These are phyloP conservation scores for Mycena citricolor DNA, from an alignment of 1,284 basidiomycete species.

Conservation along the genomic window DNA sequence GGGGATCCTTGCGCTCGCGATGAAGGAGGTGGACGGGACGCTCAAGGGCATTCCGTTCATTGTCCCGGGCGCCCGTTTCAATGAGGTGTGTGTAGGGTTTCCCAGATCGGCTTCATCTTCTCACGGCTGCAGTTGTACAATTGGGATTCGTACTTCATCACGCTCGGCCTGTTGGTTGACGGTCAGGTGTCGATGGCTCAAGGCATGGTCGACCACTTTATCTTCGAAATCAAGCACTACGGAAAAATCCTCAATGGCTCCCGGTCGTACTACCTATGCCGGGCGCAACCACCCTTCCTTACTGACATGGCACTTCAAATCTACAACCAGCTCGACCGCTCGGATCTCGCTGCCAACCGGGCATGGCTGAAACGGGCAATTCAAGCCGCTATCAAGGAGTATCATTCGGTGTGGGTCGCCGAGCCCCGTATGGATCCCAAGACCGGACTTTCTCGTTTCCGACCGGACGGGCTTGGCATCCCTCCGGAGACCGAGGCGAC, in stretches of 20 bases:
- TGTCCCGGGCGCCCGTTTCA: conserved; percentile 96
- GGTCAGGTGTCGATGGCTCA: conserved; percentile 92
- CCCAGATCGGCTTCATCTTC: conserved; percentile 7
- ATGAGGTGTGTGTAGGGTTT: conserved; percentile 71
- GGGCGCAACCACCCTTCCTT: conserved; percentile 96
- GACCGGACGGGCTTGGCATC: conserved; percentile 93
- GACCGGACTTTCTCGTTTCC: conserved; percentile 91
- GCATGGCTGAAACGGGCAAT: conserved; percentile 94
- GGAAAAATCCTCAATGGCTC: conserved; percentile 85
- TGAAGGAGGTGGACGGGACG: conserved; percentile 86
- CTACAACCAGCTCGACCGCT: conserved; percentile 91
- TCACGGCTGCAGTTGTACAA: conserved; percentile 66
- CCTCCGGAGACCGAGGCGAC: conserved; percentile 98
- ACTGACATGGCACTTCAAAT: conserved; percentile 99
- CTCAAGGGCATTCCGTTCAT: conserved; percentile 95
- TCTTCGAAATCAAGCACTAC: conserved; percentile 98
- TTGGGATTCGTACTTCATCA: conserved; percentile 95
- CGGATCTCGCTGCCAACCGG: conserved; percentile 80
- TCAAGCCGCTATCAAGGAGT: conserved; percentile 97
- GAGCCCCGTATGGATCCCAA: conserved; percentile 91
- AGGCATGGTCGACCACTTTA: conserved; percentile 97
- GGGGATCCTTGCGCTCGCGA: conserved; percentile 92
- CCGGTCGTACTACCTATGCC: conserved; percentile 89
- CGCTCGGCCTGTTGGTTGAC: conserved; percentile 92
- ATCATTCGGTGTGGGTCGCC: conserved; percentile 96